phyloP scores from a whole-genome alignment of 352 stramenopile genomes.

The Globisporangium emineosum region DNA sequence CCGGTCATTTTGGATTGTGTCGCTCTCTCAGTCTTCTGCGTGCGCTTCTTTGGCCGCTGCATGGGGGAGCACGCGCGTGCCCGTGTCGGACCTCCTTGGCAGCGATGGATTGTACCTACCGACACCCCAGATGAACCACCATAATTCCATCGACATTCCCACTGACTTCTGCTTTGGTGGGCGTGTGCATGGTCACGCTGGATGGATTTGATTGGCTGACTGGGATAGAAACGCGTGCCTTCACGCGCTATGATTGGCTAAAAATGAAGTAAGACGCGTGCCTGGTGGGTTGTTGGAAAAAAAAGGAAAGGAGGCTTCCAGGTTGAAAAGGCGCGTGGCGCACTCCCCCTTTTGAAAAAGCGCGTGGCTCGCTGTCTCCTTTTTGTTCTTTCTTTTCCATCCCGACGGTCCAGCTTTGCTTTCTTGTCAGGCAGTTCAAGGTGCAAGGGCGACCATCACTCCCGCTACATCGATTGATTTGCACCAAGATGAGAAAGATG shows the following conservation, averaged over 20 bases:
- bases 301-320: not conserved
- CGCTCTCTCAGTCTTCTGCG: not conserved
- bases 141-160: not conserved
- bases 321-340: constrained; percentile 4
- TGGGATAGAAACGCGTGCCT: not conserved
- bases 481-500: not conserved
- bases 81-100: constrained; percentile 7
- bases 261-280: not conserved
- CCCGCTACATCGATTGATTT: not conserved
- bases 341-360: not conserved
- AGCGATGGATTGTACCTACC: not conserved
- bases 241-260: not conserved
- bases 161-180: not conserved
- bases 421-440: constrained; percentile 3
- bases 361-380: not conserved
- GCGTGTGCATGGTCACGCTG: not conserved
- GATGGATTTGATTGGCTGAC: not conserved
- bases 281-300: not conserved
- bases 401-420: constrained; percentile 5
- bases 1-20: constrained; percentile 29
- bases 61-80: not conserved
- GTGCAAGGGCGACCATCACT: not conserved
- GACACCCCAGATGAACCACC: not conserved
- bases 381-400: not conserved
- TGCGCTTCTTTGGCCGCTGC: no score